phyloP scores from a whole-genome alignment of 192 early-diverging fungal species.

The Lobosporangium transversale region DNA sequence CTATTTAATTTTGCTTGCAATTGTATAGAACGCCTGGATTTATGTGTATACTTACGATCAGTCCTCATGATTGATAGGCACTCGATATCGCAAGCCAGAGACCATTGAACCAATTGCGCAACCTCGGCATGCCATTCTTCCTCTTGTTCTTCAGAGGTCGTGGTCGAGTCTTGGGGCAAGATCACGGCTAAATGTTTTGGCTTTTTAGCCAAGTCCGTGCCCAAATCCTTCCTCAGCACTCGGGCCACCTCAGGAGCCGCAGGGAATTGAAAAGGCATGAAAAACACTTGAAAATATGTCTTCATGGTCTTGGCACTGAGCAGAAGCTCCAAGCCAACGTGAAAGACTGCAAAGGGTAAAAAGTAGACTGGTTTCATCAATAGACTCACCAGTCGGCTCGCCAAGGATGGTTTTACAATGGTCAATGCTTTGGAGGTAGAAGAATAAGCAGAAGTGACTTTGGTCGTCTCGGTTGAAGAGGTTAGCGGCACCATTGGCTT shows the following conservation, averaged over 20 bases:
- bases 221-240: conserved; percentile 20
- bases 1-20: too few relatives aligned
- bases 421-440: too few relatives aligned
- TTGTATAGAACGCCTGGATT: too few relatives aligned
- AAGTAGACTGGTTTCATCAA: conserved; percentile 45
- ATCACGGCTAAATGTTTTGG: conserved; percentile 38
- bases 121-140: conserved; percentile 38
- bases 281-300: conserved; percentile 32
- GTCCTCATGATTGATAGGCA: conserved; percentile 40
- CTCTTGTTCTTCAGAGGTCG: conserved; percentile 13
- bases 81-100: conserved; percentile 27
- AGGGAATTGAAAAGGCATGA: conserved; percentile 29
- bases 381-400: conserved; percentile 13
- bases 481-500: conserved; percentile 7
- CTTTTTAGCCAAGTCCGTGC: conserved; percentile 11
- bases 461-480: too few relatives aligned
- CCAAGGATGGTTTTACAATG: neutral
- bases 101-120: conserved; percentile 32
- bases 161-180: neutral
- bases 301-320: conserved; percentile 37
- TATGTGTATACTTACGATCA: conserved; percentile 15
- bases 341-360: conserved; percentile 29
- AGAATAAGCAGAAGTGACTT: too few relatives aligned
- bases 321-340: conserved; percentile 22
- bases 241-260: conserved; percentile 21